Base-by-base conservation (phyloP, 75 land plant species). In the Pinus taeda region DNA sequence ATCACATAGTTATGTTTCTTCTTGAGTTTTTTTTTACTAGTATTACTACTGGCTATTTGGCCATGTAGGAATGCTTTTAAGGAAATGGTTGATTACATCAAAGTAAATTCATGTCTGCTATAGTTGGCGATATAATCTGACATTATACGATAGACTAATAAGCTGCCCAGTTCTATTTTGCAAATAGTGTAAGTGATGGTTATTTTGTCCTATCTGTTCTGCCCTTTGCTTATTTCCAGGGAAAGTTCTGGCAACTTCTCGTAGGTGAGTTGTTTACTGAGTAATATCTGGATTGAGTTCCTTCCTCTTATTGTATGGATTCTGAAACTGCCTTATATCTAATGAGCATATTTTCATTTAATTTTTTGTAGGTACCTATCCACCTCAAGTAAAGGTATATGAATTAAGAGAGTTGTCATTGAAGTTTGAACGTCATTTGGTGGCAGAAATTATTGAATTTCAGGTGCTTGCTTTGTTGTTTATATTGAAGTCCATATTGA, bases 341-440 rank as follows among this genome's bases (percentile, higher is more conserved):
- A 20, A 20, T 37, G 21, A 29, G 42, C 74, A 21, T 21, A 59
- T 65, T 45, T 56, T 57, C 72, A 36, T 69, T 12, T 42, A 18
- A 69, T 74, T 15, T 65, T 24, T 42, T 69, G 72, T 60, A 88
- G 99, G 99, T 74, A 93, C 93, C 20, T 97, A 97, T 74, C 99
- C 99, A 1, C 99, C 99, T 56, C 98, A 95, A 78, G 85, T 97
- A 20, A 91, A 90, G 75, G 98, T 97, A 12, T 97, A 86, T 76
- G 96, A 95, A 81, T 77, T 95, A 3, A 83, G 88, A 29, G 87
- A 97, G 83, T 58, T 95, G 60, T 84, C 98, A 5, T 70, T 97
- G 86, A 97, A 97, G 85, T 97, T 97, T 81, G 94, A 97, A 76
- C 89, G 99, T 57, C 98, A 97, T 75, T 66, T 97, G 65, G 82